phyloP scores from a whole-genome alignment of 768 basidiomycete genomes.

The Ramaria rubella region DNA sequence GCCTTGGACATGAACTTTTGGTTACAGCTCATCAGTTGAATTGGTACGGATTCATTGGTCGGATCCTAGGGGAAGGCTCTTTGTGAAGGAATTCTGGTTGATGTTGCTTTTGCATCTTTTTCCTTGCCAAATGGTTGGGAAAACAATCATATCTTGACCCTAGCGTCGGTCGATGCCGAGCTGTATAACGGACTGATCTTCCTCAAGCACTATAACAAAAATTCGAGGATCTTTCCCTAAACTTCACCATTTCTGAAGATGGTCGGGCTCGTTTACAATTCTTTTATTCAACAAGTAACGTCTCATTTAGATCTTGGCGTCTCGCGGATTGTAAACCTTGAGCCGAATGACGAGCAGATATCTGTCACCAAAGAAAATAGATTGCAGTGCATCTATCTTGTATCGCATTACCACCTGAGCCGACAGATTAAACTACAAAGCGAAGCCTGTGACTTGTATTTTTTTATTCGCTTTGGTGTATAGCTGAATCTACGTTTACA shows the following conservation, averaged over 20 bases:
- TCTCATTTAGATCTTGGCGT: conserved; percentile 67
- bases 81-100: conserved; percentile 92
- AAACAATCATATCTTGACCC: conserved; percentile 84
- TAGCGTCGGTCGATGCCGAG: conserved; percentile 85
- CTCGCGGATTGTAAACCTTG: conserved; percentile 66
- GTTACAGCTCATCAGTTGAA: conserved; percentile 78
- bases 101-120: conserved; percentile 92
- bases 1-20: neutral
- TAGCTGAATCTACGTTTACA: conserved; percentile 23
- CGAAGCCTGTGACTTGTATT: conserved; percentile 43
- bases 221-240: conserved; percentile 86
- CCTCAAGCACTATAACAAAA: conserved; percentile 84
- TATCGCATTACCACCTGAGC: conserved; percentile 83
- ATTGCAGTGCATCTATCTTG: conserved; percentile 81
- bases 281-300: neutral
- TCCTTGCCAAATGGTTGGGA: conserved; percentile 93
- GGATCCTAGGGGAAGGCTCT: conserved; percentile 93
- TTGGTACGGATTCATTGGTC: conserved; percentile 92
- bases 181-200: conserved; percentile 88
- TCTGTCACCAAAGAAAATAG: conserved; percentile 86
- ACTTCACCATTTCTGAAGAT: conserved; percentile 82
- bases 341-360: conserved; percentile 75
- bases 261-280: conserved; percentile 39
- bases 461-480: conserved; percentile 1
- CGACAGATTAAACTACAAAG: conserved; percentile 83